phyloP scores from a whole-genome alignment of 208 protist genomes.

The Polymyxa betae region DNA sequence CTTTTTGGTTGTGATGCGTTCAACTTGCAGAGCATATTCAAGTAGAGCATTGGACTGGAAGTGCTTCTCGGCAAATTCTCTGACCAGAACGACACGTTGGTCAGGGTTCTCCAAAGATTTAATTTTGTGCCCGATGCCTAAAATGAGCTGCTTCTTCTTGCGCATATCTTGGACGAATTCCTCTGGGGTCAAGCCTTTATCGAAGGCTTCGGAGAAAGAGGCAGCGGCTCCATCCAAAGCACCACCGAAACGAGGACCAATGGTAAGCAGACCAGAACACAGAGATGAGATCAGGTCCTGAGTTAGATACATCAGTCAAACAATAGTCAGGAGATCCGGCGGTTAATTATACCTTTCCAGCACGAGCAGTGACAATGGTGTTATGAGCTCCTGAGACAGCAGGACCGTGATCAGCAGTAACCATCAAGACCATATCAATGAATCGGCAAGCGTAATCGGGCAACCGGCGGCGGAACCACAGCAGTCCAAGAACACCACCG shows the following conservation, averaged over 20 bases:
- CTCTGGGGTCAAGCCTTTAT: conserved; percentile 70
- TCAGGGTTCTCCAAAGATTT: conserved; percentile 81
- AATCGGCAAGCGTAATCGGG: conserved; percentile 78
- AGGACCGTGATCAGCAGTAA: conserved; percentile 83
- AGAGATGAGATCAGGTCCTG: conserved; percentile 80
- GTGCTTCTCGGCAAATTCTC: conserved; percentile 73
- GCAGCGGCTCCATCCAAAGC: conserved; percentile 77
- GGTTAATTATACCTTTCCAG: conserved; percentile 72
- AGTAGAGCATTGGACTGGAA: conserved; percentile 67
- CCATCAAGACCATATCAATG: conserved; percentile 80
- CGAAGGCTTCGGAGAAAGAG: conserved; percentile 64
- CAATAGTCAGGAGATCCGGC: neutral
- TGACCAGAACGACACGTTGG: conserved; percentile 78
- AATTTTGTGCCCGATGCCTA: conserved; percentile 81
- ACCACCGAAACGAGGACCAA: conserved; percentile 81
- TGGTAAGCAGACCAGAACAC: conserved; percentile 81
- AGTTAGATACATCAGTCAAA: neutral
- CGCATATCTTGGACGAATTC: conserved; percentile 80
- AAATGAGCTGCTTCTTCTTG: conserved; percentile 76
- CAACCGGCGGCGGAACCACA: conserved; percentile 81
- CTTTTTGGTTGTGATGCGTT: conserved; percentile 78
- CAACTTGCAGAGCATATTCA: conserved; percentile 63
- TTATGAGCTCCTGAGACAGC: conserved; percentile 83
- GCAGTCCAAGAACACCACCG: conserved; percentile 76
- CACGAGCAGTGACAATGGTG: conserved; percentile 82